Conservation (phyloP, 805 yeast species). For the Priceomyces haplophilus region DNA sequence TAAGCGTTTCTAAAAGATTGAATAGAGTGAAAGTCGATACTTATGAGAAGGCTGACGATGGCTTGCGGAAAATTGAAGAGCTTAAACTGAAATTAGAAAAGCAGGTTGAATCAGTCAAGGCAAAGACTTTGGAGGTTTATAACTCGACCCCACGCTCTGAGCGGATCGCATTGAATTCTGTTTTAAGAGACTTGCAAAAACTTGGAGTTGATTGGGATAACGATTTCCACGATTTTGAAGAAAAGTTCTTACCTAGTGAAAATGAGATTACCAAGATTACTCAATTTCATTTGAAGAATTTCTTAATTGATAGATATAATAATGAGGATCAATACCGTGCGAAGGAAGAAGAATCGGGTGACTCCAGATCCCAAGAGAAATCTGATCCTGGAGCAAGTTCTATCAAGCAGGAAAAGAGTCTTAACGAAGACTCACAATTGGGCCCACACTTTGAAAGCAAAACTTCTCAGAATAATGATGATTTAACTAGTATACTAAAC, state of each 20-base stretch:
- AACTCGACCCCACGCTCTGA: constrained; percentile 56
- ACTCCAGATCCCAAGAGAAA: not conserved
- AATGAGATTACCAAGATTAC: constrained; percentile 90
- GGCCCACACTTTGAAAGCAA: constrained; percentile 39
- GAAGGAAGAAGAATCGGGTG: constrained; percentile 1
- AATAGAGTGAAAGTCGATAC: constrained; percentile 75
- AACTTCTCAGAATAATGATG: constrained; percentile 6
- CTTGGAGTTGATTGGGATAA: constrained; percentile 83
- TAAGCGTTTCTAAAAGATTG: constrained; percentile 66
- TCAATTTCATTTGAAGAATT: constrained; percentile 75
- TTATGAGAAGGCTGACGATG: constrained; percentile 67
- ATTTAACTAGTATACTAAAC: constrained; percentile 9
- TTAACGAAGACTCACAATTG: not conserved
- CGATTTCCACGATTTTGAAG: constrained; percentile 78
- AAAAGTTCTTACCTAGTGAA: constrained; percentile 80
- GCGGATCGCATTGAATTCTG: constrained; percentile 66
- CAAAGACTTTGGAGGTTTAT: constrained; percentile 51
- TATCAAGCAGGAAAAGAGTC: not conserved
- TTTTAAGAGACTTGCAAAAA: constrained; percentile 71
- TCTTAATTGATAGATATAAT: constrained; percentile 56
- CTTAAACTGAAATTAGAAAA: constrained; percentile 49
- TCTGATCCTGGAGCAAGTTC: not conserved
- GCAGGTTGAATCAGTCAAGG: constrained; percentile 48
- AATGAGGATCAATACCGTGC: constrained; percentile 13
- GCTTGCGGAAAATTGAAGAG: constrained; percentile 55